A percentile compares a stretch with the other conserved stretches of the same genome.
These are phyloP conservation scores for Physcia stellaris DNA, from an alignment of 495 filamentous ascomycete species.

Conservation along the genomic window DNA sequence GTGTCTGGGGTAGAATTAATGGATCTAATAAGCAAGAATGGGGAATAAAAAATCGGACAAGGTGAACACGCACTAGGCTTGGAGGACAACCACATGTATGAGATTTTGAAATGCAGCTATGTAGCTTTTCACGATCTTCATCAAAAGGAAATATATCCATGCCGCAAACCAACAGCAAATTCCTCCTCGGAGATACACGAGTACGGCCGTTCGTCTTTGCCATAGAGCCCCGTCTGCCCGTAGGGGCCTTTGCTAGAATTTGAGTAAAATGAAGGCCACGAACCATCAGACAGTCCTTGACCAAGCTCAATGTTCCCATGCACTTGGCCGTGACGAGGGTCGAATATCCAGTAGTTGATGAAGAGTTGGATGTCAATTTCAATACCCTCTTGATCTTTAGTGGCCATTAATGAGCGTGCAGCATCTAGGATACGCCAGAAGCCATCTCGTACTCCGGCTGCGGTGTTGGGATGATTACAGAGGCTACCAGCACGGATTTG, in stretches of 20 bases:
- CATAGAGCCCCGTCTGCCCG: conserved; percentile 37
- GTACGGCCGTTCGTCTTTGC: conserved; percentile 32
- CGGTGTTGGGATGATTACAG: conserved; percentile 18
- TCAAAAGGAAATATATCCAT: conserved; percentile 6
- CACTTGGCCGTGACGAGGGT: conserved; percentile 28
- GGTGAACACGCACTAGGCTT: too few species aligned
- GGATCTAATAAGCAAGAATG: background rate
- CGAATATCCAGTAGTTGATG: conserved; percentile 32
- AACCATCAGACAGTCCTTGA: conserved; percentile 22
- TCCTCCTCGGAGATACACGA: conserved; percentile 24
- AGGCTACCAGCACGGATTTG: conserved; percentile 34
- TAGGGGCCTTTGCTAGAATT: conserved; percentile 35
- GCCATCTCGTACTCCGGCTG: conserved; percentile 10
- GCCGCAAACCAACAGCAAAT: conserved; percentile 26
- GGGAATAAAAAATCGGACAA: background rate
- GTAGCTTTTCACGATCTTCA: background rate
- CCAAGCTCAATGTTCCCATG: conserved; percentile 33
- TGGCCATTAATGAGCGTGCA: conserved; percentile 26
- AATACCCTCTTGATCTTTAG: conserved; percentile 13
- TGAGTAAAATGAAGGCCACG: conserved; percentile 23
- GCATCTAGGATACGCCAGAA: conserved; percentile 25
- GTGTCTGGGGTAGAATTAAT: background rate
- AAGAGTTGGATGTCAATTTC: conserved; percentile 32
- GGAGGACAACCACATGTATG: too few species aligned
- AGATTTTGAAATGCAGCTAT: background rate